Evolutionary conservation across 1,284 basidiomycete genomes (phyloP).

Genomic region (Sanghuangporus sanghuang): DNA sequence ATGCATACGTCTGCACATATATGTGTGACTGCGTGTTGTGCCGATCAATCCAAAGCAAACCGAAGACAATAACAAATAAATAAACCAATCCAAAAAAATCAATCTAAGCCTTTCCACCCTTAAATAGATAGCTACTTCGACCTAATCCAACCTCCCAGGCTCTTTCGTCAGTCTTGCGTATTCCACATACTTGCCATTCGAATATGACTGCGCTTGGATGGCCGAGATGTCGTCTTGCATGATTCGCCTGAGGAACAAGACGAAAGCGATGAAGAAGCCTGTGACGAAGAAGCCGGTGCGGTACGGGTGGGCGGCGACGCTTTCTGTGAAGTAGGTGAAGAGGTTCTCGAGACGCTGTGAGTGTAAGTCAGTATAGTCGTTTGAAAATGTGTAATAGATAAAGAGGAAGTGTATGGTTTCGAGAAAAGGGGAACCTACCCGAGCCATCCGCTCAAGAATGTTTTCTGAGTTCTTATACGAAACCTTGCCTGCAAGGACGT

Average conservation of each 20-base stretch:
- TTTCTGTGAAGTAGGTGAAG: conserved; percentile 6
- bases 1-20: too few species aligned
- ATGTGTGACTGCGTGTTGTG: too few species aligned
- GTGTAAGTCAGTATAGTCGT: not conserved
- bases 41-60: not conserved
- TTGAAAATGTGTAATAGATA: not conserved
- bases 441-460: conserved; percentile 56
- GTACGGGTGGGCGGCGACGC: conserved; percentile 16
- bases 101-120: not conserved
- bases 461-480: conserved; percentile 66
- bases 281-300: conserved; percentile 14
- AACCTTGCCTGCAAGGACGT: conserved; percentile 52
- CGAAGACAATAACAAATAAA: not conserved
- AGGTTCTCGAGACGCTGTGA: conserved; percentile 10
- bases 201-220: not conserved
- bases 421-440: conserved; percentile 39
- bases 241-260: conserved; percentile 8
- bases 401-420: not conserved
- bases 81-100: not conserved
- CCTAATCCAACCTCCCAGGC: not conserved
- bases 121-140: not conserved
- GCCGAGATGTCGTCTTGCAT: conserved; percentile 1
- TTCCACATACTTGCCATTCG: not conserved
- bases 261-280: conserved; percentile 3
- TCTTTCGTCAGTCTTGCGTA: conserved; percentile 8